phyloP scores from a whole-genome alignment of 2,329 filamentous ascomycete species.

The Cadophora sp. region DNA sequence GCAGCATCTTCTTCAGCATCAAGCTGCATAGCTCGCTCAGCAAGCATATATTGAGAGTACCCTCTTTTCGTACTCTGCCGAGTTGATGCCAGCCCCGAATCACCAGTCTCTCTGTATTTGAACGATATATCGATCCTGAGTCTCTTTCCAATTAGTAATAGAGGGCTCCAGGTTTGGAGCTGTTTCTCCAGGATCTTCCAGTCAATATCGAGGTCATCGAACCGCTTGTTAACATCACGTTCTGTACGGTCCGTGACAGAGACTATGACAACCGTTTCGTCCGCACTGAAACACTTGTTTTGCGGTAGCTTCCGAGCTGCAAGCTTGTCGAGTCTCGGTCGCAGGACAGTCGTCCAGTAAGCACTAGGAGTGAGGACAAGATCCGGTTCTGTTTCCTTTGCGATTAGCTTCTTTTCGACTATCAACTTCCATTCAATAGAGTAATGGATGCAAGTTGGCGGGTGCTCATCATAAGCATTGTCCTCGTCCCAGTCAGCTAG shows the following conservation, averaged over 20 bases:
- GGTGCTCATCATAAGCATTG: constrained; percentile 18
- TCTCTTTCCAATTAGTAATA: constrained; percentile 22
- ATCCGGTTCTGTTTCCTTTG: constrained; percentile 18
- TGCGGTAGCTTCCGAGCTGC: neutral
- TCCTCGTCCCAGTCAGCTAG: constrained; percentile 15
- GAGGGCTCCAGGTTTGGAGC: constrained; percentile 26
- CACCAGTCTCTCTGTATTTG: constrained; percentile 22
- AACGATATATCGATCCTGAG: constrained; percentile 29
- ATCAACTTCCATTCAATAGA: constrained; percentile 20
- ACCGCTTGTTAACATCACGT: constrained; percentile 40
- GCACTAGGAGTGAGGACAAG: constrained; percentile 11
- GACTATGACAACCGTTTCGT: constrained; percentile 34
- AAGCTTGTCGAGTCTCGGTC: constrained; percentile 11
- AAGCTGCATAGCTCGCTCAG: constrained; percentile 16
- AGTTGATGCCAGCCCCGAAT: neutral
- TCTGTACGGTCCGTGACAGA: constrained; percentile 41
- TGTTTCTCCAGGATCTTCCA: constrained; percentile 36
- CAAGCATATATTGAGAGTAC: neutral
- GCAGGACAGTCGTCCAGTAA: constrained; percentile 13
- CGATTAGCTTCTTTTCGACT: constrained; percentile 18
- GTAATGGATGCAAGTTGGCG: constrained; percentile 17
- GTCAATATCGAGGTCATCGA: constrained; percentile 41
- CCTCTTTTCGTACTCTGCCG: neutral
- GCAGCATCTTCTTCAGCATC: constrained; percentile 22
- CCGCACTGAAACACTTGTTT: constrained; percentile 15